Percentiles rank a stretch among this genome's conserved stretches.
These are phyloP conservation scores for Podaxis rugospora DNA, from an alignment of 768 basidiomycete genomes.

Conservation along the genomic window DNA sequence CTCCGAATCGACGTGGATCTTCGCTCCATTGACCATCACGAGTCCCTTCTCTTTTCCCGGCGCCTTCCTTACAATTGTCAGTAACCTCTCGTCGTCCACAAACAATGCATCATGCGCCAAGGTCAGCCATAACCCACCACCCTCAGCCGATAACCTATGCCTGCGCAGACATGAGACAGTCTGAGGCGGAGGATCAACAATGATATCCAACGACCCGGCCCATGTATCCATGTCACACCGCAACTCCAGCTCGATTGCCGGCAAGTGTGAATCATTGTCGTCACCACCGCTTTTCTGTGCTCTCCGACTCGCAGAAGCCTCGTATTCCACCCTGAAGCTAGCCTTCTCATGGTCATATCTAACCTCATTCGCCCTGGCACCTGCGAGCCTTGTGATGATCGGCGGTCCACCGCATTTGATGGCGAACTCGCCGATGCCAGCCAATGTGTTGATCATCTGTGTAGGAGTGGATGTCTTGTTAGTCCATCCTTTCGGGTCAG, in stretches of 20 bases:
- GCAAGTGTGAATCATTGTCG: slow-evolving; percentile 28
- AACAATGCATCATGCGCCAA: slow-evolving; percentile 82
- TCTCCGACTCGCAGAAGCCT: slow-evolving; percentile 52
- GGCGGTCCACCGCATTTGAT: slow-evolving; percentile 96
- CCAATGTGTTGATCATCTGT: slow-evolving; percentile 86
- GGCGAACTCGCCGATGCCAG: slow-evolving; percentile 92
- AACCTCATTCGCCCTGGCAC: slow-evolving; percentile 68
- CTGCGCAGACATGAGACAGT: slow-evolving; percentile 78
- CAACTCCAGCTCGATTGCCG: slow-evolving; percentile 81
- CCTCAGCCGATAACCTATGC: slow-evolving; percentile 80
- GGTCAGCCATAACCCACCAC: slow-evolving; percentile 93
- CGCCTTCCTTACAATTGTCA: slow-evolving; percentile 71
- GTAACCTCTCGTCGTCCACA: slow-evolving; percentile 70
- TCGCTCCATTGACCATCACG: slow-evolving; percentile 88
- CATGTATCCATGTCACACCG: slow-evolving; percentile 91
- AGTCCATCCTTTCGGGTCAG: slow-evolving; percentile 96
- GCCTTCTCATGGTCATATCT: slow-evolving; percentile 87
- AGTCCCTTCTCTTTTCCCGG: slow-evolving; percentile 75
- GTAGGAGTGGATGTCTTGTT: slow-evolving; percentile 91
- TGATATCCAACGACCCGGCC: slow-evolving; percentile 78
- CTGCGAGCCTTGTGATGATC: slow-evolving; percentile 76
- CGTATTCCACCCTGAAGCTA: slow-evolving; percentile 81
- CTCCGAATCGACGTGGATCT: slow-evolving; percentile 81
- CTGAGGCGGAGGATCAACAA: slow-evolving; percentile 90
- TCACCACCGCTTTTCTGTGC: slow-evolving; percentile 18